Conservation (phyloP, 768 basidiomycete genomes). For the Leccinum longicurvipes region DNA sequence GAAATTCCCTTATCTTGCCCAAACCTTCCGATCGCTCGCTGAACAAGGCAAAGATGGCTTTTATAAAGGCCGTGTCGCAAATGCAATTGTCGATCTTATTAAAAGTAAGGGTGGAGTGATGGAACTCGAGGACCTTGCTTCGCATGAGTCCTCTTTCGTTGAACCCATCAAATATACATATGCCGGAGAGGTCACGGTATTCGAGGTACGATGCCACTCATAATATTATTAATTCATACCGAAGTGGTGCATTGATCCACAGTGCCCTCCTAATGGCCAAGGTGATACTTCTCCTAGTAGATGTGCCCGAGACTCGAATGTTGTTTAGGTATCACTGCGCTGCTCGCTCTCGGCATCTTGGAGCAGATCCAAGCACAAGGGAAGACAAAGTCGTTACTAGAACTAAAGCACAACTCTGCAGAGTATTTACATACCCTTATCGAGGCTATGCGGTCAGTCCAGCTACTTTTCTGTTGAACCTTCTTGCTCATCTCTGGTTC, state of each 20-base stretch:
- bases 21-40: slow-evolving; percentile 78
- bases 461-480: not conserved
- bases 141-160: slow-evolving; percentile 73
- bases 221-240: not conserved
- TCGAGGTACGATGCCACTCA: slow-evolving; percentile 60
- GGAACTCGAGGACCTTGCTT: slow-evolving; percentile 90
- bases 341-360: slow-evolving; percentile 89
- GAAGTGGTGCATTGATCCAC: not conserved
- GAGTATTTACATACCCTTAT: slow-evolving; percentile 87
- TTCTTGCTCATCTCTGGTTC: slow-evolving; percentile 4
- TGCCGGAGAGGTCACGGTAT: slow-evolving; percentile 78
- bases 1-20: slow-evolving; percentile 75
- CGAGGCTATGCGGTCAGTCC: slow-evolving; percentile 71
- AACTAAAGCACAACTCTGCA: slow-evolving; percentile 87
- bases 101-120: slow-evolving; percentile 88
- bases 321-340: slow-evolving; percentile 73
- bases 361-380: slow-evolving; percentile 80
- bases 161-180: slow-evolving; percentile 93
- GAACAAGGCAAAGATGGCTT: slow-evolving; percentile 87
- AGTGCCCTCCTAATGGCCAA: slow-evolving; percentile 98
- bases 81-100: slow-evolving; percentile 85
- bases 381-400: slow-evolving; percentile 60
- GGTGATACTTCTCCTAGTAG: slow-evolving; percentile 38
- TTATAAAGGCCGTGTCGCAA: slow-evolving; percentile 87
- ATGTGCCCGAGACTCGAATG: not conserved